phyloP scores from a whole-genome alignment of 345 rosid genomes.

The Eutrema heterophyllum region DNA sequence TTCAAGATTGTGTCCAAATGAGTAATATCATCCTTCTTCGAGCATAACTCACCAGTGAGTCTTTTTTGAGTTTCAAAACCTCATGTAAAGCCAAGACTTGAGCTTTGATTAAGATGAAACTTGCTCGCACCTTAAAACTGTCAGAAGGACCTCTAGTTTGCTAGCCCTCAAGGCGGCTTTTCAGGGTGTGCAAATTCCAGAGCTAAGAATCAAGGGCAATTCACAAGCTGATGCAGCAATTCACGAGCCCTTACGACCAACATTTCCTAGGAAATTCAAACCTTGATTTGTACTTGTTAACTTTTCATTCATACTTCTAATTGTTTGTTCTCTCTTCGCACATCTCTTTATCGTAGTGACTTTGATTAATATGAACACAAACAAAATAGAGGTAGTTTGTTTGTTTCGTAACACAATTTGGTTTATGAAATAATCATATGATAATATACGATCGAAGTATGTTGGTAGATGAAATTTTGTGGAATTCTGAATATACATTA shows the following conservation, averaged over 20 bases:
- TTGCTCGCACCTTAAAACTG: too few species aligned
- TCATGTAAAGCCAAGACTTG: too few species aligned
- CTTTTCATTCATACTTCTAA: background rate
- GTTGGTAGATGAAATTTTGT: background rate
- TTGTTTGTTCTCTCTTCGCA: background rate
- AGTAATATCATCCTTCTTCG: background rate
- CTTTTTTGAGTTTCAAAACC: background rate
- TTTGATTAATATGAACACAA: background rate
- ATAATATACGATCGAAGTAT: too few species aligned
- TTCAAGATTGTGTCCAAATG: background rate
- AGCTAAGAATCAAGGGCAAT: background rate
- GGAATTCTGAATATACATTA: background rate
- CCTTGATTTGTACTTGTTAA: conserved; percentile 2
- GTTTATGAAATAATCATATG: background rate
- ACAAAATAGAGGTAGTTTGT: background rate
- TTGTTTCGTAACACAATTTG: background rate
- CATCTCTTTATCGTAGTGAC: background rate
- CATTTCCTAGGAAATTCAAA: background rate
- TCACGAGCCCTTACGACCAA: background rate
- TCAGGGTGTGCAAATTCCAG: background rate
- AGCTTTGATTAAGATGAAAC: background rate
- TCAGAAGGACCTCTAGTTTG: background rate
- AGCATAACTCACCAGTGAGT: background rate
- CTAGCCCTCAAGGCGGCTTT: background rate
- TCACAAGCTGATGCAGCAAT: background rate